Evolutionary conservation across 2,329 filamentous ascomycete genomes (phyloP).

Genomic region (Passalora sequoiae): DNA sequence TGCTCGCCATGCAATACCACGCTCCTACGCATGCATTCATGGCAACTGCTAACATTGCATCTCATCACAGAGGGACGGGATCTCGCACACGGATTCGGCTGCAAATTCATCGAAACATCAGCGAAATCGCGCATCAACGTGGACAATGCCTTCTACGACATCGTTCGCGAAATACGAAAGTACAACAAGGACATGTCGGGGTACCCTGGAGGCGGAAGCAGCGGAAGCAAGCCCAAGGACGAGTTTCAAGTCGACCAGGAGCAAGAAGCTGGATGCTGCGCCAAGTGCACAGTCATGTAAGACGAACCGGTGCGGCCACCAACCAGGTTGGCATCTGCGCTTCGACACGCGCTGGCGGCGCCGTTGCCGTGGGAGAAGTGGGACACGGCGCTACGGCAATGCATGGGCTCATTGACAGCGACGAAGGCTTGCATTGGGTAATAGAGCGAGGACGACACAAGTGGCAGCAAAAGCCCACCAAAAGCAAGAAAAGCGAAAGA

Average conservation of each 20-base stretch:
- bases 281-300: slow-evolving; percentile 86
- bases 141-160: slow-evolving; percentile 97
- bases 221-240: slow-evolving; percentile 41
- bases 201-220: slow-evolving; percentile 60
- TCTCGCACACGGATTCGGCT: slow-evolving; percentile 79
- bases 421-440: slow-evolving; percentile 8
- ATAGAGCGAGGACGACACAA: neutral
- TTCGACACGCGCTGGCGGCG: neutral
- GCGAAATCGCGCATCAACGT: slow-evolving; percentile 98
- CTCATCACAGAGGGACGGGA: slow-evolving; percentile 71
- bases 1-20: slow-evolving; percentile 6
- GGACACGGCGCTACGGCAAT: neutral
- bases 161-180: slow-evolving; percentile 93
- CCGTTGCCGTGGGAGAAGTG: neutral
- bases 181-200: slow-evolving; percentile 98
- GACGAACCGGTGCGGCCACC: neutral
- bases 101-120: slow-evolving; percentile 98
- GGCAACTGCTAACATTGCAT: slow-evolving; percentile 9
- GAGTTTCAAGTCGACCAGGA: slow-evolving; percentile 76
- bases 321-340: neutral
- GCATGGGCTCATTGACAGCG: neutral
- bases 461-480: neutral
- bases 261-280: slow-evolving; percentile 67
- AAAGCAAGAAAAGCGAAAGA: neutral
- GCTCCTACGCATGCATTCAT: slow-evolving; percentile 4